phyloP scores from a whole-genome alignment of 163 green algal genomes.

The Chlorella variabilis region DNA sequence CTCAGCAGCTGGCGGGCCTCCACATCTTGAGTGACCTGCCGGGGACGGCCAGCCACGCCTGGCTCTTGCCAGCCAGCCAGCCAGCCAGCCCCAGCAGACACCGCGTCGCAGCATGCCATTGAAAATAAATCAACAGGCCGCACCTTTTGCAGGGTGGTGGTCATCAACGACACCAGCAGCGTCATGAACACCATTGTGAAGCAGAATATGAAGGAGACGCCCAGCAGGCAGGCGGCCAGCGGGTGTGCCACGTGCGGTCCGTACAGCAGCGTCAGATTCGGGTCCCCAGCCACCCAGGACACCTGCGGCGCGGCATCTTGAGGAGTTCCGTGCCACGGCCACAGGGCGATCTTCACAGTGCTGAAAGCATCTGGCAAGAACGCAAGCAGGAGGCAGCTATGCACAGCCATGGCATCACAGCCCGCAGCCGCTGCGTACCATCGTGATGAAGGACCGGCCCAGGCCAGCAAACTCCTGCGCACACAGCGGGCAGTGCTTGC shows the following conservation, averaged over 20 bases:
- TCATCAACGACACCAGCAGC: constrained; percentile 75
- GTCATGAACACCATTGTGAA: constrained; percentile 70
- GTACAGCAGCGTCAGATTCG: constrained; percentile 29
- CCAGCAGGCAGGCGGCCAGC: constrained; percentile 12
- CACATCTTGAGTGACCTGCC: constrained; percentile 22
- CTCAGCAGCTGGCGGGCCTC: constrained; percentile 6
- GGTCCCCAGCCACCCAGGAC: constrained; percentile 21
- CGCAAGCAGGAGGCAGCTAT: not conserved
- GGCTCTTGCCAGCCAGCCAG: too few relatives aligned
- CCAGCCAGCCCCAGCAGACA: not conserved
- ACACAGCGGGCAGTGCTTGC: not conserved
- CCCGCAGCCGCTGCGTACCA: not conserved
- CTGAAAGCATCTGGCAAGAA: not conserved
- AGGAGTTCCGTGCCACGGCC: not conserved
- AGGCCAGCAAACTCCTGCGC: constrained; percentile 25
- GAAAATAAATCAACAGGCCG: not conserved
- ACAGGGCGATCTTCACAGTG: not conserved
- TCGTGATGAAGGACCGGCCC: constrained; percentile 20
- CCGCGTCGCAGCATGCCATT: too few relatives aligned
- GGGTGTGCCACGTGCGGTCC: not conserved
- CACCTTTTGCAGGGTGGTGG: constrained; percentile 56
- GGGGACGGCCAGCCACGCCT: too few relatives aligned
- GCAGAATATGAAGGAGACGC: constrained; percentile 11
- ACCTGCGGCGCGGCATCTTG: not conserved
- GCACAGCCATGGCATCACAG: not conserved